Evolutionary conservation across 805 yeast genomes (phyloP), one percentile per base, ranked within the genome.

Genomic region (Candida oleophila): DNA sequence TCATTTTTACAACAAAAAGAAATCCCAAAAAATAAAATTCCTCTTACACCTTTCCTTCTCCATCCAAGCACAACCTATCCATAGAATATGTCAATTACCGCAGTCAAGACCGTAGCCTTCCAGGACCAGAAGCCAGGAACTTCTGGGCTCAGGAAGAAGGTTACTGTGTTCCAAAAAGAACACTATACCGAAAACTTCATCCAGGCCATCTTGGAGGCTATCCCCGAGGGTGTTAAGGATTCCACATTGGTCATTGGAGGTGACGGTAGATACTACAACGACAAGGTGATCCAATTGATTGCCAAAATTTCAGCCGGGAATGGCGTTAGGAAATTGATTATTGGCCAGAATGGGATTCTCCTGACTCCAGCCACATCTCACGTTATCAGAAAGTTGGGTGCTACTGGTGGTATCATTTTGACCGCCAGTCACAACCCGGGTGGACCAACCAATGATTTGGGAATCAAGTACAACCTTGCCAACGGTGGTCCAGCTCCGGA

Each of bases 401-500:
- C 85, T 48, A 89, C 97, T 11, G 99, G 98, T 51, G 98, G 98
- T 51, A 92, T 92, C 69, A 89, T 94, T 55, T 76, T 92, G 61
- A 92, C 99, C 7, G 98, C 98, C 2, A 86, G 96, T 20, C 99
- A 92, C 69, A 92, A 92, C 68, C 99, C 99, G 15, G 99, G 99
- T 64, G 97, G 98, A 7, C 96, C 96, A 48, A 70, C 77, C 22
- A 83, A 87, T 53, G 99, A 92, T 64, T 77, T 90, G 63, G 99
- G 99, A 46, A 92, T 92, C 74, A 92, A 92, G 73, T 94, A 94
- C 74, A 94, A 92, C 68, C 74, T 94, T 65, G 80, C 87, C 53
- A 92, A 92, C 62, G 99, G 99, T 55, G 99, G 97, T 2, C 99
- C 99, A 37, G 98, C 98, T 9, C 99, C 99, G 11, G 99, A 92